Evolutionary conservation across 2,329 filamentous ascomycete species (phyloP).

Genomic region (Gnomoniopsis smithogilvyi): DNA sequence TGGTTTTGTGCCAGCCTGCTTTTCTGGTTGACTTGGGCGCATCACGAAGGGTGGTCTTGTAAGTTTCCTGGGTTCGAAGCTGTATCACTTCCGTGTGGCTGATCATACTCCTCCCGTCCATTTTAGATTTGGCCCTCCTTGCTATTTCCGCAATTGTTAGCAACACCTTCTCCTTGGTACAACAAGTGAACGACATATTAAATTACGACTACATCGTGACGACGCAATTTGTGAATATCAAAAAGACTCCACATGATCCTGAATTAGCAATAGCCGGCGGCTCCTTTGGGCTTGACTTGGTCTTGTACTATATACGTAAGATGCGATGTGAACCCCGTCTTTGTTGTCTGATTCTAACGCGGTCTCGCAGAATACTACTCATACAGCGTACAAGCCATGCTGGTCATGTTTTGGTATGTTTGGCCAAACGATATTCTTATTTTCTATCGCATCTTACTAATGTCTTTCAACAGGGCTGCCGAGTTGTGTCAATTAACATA

Average conservation of each 20-base stretch:
- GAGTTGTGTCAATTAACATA: conserved; percentile 8
- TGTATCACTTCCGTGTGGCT: not conserved
- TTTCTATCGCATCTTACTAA: not conserved
- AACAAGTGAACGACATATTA: conserved; percentile 23
- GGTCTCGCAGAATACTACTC: conserved; percentile 21
- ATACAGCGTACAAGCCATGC: conserved; percentile 23
- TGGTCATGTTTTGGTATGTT: conserved; percentile 24
- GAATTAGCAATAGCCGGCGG: conserved; percentile 23
- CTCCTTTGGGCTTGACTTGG: conserved; percentile 23
- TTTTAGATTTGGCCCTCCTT: conserved; percentile 22
- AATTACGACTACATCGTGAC: conserved; percentile 19
- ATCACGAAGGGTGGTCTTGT: conserved; percentile 24
- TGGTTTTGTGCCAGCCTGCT: conserved; percentile 18
- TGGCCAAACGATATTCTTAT: not conserved
- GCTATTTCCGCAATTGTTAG: conserved; percentile 22
- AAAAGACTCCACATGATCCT: conserved; percentile 19
- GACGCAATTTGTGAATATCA: conserved; percentile 19
- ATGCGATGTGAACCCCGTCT: no score
- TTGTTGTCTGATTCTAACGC: not conserved
- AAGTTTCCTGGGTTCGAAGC: conserved; percentile 6
- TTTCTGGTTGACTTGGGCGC: conserved; percentile 25
- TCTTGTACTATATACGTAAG: conserved; percentile 26
- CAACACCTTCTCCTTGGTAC: conserved; percentile 23
- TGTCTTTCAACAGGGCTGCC: not conserved
- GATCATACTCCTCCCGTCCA: not conserved